phyloP scores from a whole-genome alignment of 1,284 basidiomycete genomes.

The Ustilago xerochloae region DNA sequence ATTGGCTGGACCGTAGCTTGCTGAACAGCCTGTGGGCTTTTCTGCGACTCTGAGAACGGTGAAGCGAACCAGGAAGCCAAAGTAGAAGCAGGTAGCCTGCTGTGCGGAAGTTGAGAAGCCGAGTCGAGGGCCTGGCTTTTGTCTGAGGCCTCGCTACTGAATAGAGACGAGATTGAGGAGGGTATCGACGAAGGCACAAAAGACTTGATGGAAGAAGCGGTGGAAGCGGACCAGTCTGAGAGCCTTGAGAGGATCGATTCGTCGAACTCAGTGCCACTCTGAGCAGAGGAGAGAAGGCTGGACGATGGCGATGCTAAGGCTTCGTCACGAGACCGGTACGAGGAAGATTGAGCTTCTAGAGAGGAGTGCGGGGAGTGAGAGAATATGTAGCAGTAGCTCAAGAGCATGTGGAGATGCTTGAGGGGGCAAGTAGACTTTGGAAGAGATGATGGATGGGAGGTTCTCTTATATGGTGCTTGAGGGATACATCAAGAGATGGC shows the following conservation, averaged over 20 bases:
- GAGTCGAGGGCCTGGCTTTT: neutral
- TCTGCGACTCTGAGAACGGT: neutral
- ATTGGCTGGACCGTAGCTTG: neutral
- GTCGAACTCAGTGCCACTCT: neutral
- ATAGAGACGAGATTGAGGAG: neutral
- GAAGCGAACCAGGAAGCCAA: constrained; percentile 20
- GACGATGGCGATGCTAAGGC: neutral
- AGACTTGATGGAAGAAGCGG: constrained; percentile 5
- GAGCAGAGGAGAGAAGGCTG: neutral
- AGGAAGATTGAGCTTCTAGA: neutral
- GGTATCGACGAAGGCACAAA: neutral
- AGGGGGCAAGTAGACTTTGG: too few species aligned
- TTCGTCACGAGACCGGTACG: neutral
- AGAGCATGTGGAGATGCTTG: constrained; percentile 29
- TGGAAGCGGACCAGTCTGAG: constrained; percentile 3
- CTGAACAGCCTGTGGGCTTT: neutral
- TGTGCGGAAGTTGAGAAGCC: neutral
- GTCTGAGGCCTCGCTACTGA: neutral
- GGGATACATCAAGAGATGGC: too few species aligned
- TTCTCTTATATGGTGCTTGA: too few species aligned
- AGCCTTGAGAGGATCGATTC: neutral
- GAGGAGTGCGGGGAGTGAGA: constrained; percentile 22
- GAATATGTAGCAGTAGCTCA: constrained; percentile 34
- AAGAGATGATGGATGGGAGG: too few species aligned
- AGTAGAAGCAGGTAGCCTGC: neutral